phyloP scores from a whole-genome alignment of 306 rosid species.

The Dalbergia cochinchinensis region DNA sequence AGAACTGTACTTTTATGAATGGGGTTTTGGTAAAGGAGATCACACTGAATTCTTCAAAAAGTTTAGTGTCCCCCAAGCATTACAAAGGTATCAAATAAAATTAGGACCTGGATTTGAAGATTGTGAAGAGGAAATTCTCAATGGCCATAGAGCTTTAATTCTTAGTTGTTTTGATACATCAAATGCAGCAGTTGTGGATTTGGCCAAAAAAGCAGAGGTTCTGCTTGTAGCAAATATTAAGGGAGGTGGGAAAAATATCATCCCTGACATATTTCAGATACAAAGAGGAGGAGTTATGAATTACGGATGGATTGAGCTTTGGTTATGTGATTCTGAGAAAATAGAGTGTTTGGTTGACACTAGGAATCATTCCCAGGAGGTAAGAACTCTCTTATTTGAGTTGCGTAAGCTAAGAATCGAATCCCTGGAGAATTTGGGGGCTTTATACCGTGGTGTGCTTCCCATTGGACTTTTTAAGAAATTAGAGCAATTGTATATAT shows the following conservation, averaged over 20 bases:
- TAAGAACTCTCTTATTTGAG: constrained; percentile 10
- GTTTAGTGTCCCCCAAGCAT: background rate
- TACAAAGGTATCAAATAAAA: constrained; percentile 17
- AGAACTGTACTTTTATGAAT: constrained; percentile 26
- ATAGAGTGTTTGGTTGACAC: constrained; percentile 19
- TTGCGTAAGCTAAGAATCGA: background rate
- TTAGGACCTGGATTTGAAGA: background rate
- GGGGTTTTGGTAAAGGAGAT: background rate
- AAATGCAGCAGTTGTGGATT: background rate
- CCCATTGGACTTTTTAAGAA: background rate
- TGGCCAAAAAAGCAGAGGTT: constrained; percentile 34
- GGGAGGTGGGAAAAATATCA: constrained; percentile 28
- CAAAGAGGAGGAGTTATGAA: constrained; percentile 3
- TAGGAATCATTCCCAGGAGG: background rate
- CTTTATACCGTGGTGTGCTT: constrained; percentile 11
- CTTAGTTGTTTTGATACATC: background rate
- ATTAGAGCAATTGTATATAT: background rate
- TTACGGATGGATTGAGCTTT: background rate
- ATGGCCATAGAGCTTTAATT: background rate
- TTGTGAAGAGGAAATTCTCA: background rate
- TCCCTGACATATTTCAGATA: constrained; percentile 29
- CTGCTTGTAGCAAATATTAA: background rate
- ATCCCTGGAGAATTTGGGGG: background rate
- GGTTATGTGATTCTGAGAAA: background rate
- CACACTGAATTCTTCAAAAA: background rate